Conservation (phyloP, 805 yeast genomes). For the Metschnikowia henanensis region DNA sequence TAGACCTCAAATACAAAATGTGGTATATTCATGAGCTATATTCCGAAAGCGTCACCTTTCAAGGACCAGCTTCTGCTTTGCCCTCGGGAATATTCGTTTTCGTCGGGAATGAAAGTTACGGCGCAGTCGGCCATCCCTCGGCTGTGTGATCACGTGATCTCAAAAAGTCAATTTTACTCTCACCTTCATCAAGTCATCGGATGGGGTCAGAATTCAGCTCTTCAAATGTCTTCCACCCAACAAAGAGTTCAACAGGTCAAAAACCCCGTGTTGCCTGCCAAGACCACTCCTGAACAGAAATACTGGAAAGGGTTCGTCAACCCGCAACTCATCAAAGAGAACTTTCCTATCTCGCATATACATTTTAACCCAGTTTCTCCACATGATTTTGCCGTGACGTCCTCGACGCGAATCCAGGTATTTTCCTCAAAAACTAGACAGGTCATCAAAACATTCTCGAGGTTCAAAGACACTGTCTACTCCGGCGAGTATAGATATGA, state of each 20-base stretch:
- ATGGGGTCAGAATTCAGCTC: not conserved
- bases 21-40: too few species aligned
- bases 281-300: conserved; percentile 88
- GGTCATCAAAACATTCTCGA: conserved; percentile 77
- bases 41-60: too few species aligned
- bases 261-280: conserved; percentile 77
- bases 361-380: conserved; percentile 85
- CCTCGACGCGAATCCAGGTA: conserved; percentile 88
- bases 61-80: too few species aligned
- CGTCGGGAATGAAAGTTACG: too few species aligned
- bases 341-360: conserved; percentile 86
- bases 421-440: conserved; percentile 92
- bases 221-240: conserved; percentile 67
- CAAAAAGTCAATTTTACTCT: conserved; percentile 6
- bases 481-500: conserved; percentile 90
- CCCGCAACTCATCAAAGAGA: conserved; percentile 91
- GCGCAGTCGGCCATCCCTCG: too few species aligned
- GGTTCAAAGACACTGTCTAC: conserved; percentile 91
- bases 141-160: conserved; percentile 15
- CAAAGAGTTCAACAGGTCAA: conserved; percentile 65
- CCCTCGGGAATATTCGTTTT: too few species aligned
- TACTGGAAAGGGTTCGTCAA: conserved; percentile 87
- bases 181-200: conserved; percentile 7
- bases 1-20: too few species aligned
- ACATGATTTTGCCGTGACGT: conserved; percentile 90